phyloP scores from a whole-genome alignment of 108 stramenopile species.

The Bacterosira constricta region DNA sequence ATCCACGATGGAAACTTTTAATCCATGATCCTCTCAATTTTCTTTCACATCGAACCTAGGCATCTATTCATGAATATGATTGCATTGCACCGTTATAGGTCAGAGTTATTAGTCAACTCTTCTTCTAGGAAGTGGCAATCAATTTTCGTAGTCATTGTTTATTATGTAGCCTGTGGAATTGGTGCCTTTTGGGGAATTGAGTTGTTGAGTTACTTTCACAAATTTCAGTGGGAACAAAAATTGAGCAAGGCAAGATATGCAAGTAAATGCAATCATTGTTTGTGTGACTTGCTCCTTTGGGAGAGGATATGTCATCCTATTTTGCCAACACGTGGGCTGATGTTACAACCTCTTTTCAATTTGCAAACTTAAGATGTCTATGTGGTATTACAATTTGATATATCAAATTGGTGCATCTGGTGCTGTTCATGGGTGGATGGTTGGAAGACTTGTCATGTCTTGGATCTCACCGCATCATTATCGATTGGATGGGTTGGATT shows the following conservation, averaged over 20 bases:
- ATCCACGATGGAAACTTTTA: constrained; percentile 31
- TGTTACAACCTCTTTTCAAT: constrained; percentile 13
- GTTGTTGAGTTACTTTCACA: constrained; percentile 26
- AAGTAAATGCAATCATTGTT: constrained; percentile 26
- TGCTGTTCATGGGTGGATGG: constrained; percentile 45
- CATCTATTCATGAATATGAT: constrained; percentile 44
- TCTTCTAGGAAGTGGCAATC: constrained; percentile 23
- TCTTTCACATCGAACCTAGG: constrained; percentile 34
- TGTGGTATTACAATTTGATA: constrained; percentile 22
- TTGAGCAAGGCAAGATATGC: constrained; percentile 15
- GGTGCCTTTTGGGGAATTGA: constrained; percentile 29
- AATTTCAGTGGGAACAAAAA: constrained; percentile 29
- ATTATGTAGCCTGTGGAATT: constrained; percentile 24
- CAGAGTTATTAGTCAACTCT: constrained; percentile 28
- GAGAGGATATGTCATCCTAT: constrained; percentile 29
- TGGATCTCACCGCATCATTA: constrained; percentile 28
- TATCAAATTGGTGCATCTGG: constrained; percentile 43
- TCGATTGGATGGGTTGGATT: constrained; percentile 35
- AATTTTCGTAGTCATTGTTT: constrained; percentile 9
- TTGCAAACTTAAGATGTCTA: constrained; percentile 29
- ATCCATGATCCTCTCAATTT: constrained; percentile 41
- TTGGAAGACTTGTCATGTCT: constrained; percentile 39
- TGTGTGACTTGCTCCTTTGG: constrained; percentile 27
- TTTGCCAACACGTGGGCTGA: constrained; percentile 40
- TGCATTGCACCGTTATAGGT: constrained; percentile 27